phyloP scores from a whole-genome alignment of 495 filamentous ascomycete genomes.

The Aspergillus ellipticus region DNA sequence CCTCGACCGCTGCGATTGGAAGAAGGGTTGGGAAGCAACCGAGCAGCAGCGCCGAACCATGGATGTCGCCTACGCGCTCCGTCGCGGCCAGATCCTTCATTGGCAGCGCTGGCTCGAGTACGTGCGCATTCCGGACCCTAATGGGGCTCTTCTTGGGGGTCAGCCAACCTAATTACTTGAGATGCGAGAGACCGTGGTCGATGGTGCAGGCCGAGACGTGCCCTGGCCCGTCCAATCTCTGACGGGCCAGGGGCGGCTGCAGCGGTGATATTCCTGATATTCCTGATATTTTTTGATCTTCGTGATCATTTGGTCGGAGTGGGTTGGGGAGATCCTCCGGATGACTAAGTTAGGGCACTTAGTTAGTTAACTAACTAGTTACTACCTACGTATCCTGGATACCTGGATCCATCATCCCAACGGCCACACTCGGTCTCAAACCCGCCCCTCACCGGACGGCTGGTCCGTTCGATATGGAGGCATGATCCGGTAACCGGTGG shows the following conservation, averaged over 20 bases:
- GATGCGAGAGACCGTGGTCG: neutral
- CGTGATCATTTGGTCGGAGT: neutral
- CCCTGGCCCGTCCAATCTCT: too few relatives aligned
- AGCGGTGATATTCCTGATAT: too few relatives aligned
- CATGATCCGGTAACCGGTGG: neutral
- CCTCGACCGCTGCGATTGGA: neutral
- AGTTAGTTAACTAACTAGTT: too few relatives aligned
- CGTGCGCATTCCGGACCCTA: slow-evolving; percentile 4
- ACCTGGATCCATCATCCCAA: too few relatives aligned
- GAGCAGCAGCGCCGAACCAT: neutral
- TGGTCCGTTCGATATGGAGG: neutral
- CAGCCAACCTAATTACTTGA: neutral
- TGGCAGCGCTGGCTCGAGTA: neutral
- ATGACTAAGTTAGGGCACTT: too few relatives aligned
- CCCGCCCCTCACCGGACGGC: neutral
- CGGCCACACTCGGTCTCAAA: too few relatives aligned
- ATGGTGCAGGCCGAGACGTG: too few relatives aligned
- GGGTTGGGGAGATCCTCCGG: too few relatives aligned
- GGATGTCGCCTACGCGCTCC: neutral
- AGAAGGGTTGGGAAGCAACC: neutral
- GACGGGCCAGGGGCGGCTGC: too few relatives aligned
- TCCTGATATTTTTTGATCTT: too few relatives aligned
- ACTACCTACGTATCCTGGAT: too few relatives aligned
- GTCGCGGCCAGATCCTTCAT: neutral
- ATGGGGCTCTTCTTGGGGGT: neutral